These are phyloP conservation scores for Cordyceps cateniannulata DNA, from an alignment of 2,329 filamentous ascomycete species.

Conservation along the genomic window DNA sequence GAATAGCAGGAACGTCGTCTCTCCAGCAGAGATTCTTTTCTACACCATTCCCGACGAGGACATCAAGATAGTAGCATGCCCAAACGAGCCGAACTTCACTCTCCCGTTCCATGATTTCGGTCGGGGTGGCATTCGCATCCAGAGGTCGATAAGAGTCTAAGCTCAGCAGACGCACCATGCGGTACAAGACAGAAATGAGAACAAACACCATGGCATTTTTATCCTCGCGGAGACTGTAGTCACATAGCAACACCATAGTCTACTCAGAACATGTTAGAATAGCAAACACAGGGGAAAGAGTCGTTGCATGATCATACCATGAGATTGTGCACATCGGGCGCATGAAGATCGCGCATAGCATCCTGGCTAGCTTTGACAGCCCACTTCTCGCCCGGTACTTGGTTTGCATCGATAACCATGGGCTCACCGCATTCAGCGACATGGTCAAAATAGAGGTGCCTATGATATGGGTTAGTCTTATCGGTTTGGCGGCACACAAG, in stretches of 20 bases:
- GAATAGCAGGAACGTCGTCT: constrained; percentile 17
- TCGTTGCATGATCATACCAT: constrained; percentile 15
- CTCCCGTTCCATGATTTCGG: constrained; percentile 16
- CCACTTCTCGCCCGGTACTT: constrained; percentile 17
- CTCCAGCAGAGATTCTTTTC: constrained; percentile 20
- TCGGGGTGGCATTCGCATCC: not conserved
- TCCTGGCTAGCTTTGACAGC: constrained; percentile 17
- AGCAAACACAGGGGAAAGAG: constrained; percentile 14
- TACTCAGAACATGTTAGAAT: constrained; percentile 14
- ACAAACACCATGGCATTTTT: constrained; percentile 19
- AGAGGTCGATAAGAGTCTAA: constrained; percentile 16
- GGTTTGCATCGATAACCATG: constrained; percentile 4
- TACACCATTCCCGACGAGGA: constrained; percentile 17
- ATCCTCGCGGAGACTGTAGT: constrained; percentile 19
- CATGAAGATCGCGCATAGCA: constrained; percentile 15
- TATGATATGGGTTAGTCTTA: not conserved
- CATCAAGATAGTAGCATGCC: constrained; percentile 20
- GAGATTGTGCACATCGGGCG: constrained; percentile 17
- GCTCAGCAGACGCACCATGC: constrained; percentile 18
- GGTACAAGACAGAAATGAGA: constrained; percentile 17
- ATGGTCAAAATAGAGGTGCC: constrained; percentile 17
- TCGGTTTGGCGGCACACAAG: not conserved
- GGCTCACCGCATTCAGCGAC: not conserved
- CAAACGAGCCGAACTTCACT: constrained; percentile 19
- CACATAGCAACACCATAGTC: constrained; percentile 19